These are phyloP conservation scores for Eurotiales sp. DNA, from an alignment of 2,329 filamentous ascomycete genomes.

Conservation along the genomic window DNA sequence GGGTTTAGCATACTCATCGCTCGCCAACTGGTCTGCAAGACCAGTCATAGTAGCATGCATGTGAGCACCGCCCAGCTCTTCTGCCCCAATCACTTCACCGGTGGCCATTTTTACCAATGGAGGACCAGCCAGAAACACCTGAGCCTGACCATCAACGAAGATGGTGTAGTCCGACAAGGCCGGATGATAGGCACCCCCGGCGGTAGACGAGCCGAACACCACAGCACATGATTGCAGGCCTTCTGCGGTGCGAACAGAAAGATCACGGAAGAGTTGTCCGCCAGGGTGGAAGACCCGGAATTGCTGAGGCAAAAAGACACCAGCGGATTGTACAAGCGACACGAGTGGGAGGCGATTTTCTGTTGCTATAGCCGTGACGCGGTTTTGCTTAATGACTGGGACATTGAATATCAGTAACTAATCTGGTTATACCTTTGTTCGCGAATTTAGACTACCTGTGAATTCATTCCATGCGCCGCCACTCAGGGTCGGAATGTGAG, in stretches of 20 bases:
- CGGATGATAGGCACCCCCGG: slow-evolving; percentile 41
- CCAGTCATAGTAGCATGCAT: slow-evolving; percentile 41
- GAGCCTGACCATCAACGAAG: slow-evolving; percentile 42
- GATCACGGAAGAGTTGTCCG: slow-evolving; percentile 41
- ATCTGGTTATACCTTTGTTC: no score
- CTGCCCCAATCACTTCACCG: slow-evolving; percentile 41
- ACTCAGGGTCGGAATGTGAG: slow-evolving; percentile 41
- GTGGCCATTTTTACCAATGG: slow-evolving; percentile 48
- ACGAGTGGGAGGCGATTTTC: slow-evolving; percentile 42
- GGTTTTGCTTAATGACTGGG: slow-evolving; percentile 36
- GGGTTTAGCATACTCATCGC: no score
- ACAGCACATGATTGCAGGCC: slow-evolving; percentile 41
- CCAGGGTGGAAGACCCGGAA: slow-evolving; percentile 46
- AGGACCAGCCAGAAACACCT: slow-evolving; percentile 44
- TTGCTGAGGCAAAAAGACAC: slow-evolving; percentile 43
- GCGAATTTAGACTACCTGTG: no score
- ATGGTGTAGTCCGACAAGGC: slow-evolving; percentile 43
- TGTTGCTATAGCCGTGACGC: slow-evolving; percentile 35
- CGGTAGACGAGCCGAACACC: slow-evolving; percentile 45
- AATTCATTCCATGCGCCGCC: slow-evolving; percentile 45
- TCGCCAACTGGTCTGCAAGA: slow-evolving; percentile 42
- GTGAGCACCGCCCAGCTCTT: slow-evolving; percentile 41
- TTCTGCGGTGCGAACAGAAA: slow-evolving; percentile 36
- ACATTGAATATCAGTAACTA: no score
- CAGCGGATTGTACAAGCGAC: slow-evolving; percentile 40